Conservation (phyloP, 148 eudicot species). For the Silene latifolia region DNA sequence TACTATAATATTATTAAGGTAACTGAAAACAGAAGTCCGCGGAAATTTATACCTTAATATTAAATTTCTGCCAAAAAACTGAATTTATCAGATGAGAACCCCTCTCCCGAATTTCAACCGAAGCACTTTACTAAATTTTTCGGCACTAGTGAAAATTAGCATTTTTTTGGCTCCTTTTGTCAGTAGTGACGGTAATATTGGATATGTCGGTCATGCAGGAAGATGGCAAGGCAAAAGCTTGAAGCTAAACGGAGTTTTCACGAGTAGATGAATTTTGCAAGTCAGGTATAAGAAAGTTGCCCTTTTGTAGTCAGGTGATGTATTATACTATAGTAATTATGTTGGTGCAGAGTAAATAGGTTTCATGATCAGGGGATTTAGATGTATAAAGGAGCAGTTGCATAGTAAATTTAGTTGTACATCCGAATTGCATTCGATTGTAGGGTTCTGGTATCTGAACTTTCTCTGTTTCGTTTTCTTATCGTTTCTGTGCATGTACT, state of each 20-base stretch:
- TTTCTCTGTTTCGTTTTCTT: constrained; percentile 8
- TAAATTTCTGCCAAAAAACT: no score
- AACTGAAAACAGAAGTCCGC: not conserved
- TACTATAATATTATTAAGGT: not conserved
- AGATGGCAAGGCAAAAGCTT: constrained; percentile 14
- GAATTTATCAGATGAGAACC: no score
- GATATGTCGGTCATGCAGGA: constrained; percentile 15
- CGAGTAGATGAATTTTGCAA: constrained; percentile 15
- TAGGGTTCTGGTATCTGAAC: constrained; percentile 8
- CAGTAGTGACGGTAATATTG: not conserved
- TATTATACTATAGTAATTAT: not conserved
- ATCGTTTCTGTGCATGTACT: constrained; percentile 13
- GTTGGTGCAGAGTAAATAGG: constrained; percentile 21
- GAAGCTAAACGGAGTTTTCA: not conserved
- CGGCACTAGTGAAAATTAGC: no score
- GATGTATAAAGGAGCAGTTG: constrained; percentile 30
- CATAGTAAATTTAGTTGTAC: constrained; percentile 26
- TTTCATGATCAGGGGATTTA: constrained; percentile 20
- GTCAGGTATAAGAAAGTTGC: not conserved
- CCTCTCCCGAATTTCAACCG: no score
- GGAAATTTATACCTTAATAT: not conserved
- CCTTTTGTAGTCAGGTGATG: not conserved
- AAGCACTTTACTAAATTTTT: no score
- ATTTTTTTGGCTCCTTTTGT: not conserved
- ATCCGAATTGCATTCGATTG: constrained; percentile 18